phyloP scores from a whole-genome alignment of 192 early-diverging fungal species.

The Backusella tarrabulga region DNA sequence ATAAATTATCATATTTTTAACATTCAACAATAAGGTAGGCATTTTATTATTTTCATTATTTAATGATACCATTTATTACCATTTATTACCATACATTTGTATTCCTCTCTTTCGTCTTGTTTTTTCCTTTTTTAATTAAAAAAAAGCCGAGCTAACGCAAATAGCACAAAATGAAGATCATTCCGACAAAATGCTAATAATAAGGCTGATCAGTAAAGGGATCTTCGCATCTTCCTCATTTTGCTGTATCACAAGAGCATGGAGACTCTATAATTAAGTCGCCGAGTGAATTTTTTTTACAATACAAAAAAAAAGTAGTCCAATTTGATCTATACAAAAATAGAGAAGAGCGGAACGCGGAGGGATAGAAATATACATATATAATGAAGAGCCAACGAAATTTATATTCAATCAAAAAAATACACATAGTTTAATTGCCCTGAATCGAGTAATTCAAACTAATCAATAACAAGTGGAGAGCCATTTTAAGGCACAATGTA shows the following conservation, averaged over 20 bases:
- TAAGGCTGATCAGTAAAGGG: not conserved
- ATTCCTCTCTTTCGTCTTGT: not conserved
- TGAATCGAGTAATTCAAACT: no score
- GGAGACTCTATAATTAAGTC: not conserved
- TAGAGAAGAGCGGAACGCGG: no score
- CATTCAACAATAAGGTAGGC: not conserved
- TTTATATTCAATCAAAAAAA: no score
- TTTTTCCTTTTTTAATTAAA: not conserved
- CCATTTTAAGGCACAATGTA: not conserved
- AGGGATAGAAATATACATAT: no score
- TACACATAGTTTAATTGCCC: no score
- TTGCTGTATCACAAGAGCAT: not conserved
- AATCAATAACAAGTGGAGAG: no score
- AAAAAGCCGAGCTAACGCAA: not conserved
- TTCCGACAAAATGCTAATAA: not conserved
- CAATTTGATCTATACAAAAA: no score
- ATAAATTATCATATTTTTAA: not conserved
- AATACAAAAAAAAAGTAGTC: no score
- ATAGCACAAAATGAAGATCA: not conserved
- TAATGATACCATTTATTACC: not conserved
- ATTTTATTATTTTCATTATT: not conserved
- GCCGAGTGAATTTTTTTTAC: not conserved
- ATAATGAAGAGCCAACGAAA: no score
- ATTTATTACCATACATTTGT: not conserved
- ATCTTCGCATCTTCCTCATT: not conserved